phyloP scores from a whole-genome alignment of 192 early-diverging fungal genomes.

The Umbelopsis ramanniana region DNA sequence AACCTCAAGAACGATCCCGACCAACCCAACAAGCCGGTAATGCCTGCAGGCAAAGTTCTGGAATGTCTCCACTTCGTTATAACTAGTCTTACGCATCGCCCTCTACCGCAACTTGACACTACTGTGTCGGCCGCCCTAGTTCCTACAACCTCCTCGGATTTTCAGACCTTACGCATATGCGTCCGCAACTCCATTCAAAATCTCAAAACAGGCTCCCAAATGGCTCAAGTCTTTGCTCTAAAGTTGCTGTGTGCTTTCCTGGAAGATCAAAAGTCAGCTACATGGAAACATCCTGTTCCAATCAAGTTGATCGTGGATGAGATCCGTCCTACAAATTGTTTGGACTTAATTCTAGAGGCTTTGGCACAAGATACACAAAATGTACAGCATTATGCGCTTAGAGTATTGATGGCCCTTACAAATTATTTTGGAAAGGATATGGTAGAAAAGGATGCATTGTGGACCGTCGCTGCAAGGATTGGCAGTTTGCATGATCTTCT shows the following conservation, averaged over 20 bases:
- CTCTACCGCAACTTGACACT: background rate
- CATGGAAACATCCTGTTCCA: background rate
- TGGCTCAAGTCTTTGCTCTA: background rate
- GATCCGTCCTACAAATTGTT: background rate
- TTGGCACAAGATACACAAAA: background rate
- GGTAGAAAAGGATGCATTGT: constrained; percentile 7
- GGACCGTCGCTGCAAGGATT: background rate
- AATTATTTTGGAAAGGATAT: constrained; percentile 1
- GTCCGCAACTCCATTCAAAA: background rate
- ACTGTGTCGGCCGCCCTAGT: background rate
- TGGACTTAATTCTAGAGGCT: background rate
- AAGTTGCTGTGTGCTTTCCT: constrained; percentile 1
- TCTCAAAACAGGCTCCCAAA: background rate
- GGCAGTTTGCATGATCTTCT: background rate
- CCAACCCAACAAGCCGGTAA: background rate
- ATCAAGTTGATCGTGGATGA: background rate
- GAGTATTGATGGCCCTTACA: background rate
- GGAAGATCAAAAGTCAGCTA: background rate
- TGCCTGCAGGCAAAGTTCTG: background rate
- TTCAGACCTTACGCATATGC: background rate
- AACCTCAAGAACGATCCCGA: background rate
- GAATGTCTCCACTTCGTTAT: constrained; percentile 3
- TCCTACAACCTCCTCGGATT: background rate
- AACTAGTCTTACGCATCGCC: background rate
- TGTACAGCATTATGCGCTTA: constrained; percentile 11